phyloP scores from a whole-genome alignment of 1,139 yeast genomes.

The Chernovozyma sophiae-reginae region DNA sequence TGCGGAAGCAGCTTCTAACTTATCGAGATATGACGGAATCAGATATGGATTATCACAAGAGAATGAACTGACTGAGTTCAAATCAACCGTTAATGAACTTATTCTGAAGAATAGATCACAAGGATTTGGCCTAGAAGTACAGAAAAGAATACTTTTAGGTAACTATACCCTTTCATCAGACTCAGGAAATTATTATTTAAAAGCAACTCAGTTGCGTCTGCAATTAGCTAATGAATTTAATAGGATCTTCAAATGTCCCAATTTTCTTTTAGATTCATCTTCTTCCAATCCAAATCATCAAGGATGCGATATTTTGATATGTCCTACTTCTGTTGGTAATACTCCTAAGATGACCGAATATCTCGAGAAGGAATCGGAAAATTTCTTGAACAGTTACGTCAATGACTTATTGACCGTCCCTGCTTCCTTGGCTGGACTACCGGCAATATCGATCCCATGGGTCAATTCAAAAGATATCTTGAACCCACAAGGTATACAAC shows the following conservation, averaged over 20 bases:
- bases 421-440: constrained; percentile 87
- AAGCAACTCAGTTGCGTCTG: constrained; percentile 68
- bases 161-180: constrained; percentile 76
- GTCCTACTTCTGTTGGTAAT: constrained; percentile 66
- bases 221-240: constrained; percentile 64
- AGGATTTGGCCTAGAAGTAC: constrained; percentile 80
- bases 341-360: constrained; percentile 53
- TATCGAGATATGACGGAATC: constrained; percentile 86
- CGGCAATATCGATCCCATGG: constrained; percentile 74
- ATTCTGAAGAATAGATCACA: constrained; percentile 57
- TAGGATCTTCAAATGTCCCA: constrained; percentile 49
- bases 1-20: constrained; percentile 91
- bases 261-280: constrained; percentile 29
- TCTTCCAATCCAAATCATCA: constrained; percentile 8
- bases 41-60: constrained; percentile 57
- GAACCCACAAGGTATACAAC: constrained; percentile 54
- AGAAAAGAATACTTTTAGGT: constrained; percentile 78
- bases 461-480: constrained; percentile 18
- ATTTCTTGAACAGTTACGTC: constrained; percentile 60
- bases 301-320: constrained; percentile 66
- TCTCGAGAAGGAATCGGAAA: constrained; percentile 23
- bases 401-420: constrained; percentile 89
- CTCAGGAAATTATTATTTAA: constrained; percentile 74
- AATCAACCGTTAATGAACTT: constrained; percentile 10
- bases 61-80: constrained; percentile 15